Base-by-base conservation (phyloP, 164 flowering plant species). In the Liquidambar formosana region DNA sequence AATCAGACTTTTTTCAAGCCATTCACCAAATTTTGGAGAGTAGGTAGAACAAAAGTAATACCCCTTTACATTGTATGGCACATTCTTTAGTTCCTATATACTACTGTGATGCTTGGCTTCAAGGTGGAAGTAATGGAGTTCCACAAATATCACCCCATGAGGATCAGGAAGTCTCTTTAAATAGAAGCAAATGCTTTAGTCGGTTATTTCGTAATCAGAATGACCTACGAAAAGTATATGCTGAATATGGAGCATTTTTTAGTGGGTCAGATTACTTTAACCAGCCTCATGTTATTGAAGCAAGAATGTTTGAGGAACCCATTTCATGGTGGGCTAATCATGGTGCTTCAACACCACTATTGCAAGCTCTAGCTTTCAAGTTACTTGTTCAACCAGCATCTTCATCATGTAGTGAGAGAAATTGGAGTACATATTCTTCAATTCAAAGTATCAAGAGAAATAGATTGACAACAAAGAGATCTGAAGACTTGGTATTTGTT, bases 11-110 rank as follows among this genome's bases (percentile, higher is more conserved):
- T 33, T 33, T 33, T 33, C 4, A 33, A 2, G 41, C 41, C 41
- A 59, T 76, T 10, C 71, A 54, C 12, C 48, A 74, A 27, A 60
- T 69, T 63, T 46, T 73, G 54, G 67, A 64, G 19, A 65, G 52
- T 44, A 60, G 65, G 61, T 76, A 76, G 73, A 68, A 68, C 61
- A 76, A 73, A 57, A 76, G 52, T 54, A 64, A 65, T 27, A 76
- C 67, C 33, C n/a, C 70, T 21, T 57, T 76, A 44, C 60, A 68
- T 43, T 73, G 71, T 28, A 22, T 76, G 66, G 76, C 75, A 19
- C 52, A 76, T 66, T 76, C 73, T 6, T 27, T 76, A 19, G 47
- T 63, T 60, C 69, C 70, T 0, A 76, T 49, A 53, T 76, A 76
- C 13, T 75, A 74, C 65, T 51, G 62, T 41, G 60, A 75, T 25